A percentile compares a stretch with the other conserved stretches of the same genome.
phyloP scores from a whole-genome alignment of 2,329 filamentous ascomycete species.

The Aspergillus sp. region DNA sequence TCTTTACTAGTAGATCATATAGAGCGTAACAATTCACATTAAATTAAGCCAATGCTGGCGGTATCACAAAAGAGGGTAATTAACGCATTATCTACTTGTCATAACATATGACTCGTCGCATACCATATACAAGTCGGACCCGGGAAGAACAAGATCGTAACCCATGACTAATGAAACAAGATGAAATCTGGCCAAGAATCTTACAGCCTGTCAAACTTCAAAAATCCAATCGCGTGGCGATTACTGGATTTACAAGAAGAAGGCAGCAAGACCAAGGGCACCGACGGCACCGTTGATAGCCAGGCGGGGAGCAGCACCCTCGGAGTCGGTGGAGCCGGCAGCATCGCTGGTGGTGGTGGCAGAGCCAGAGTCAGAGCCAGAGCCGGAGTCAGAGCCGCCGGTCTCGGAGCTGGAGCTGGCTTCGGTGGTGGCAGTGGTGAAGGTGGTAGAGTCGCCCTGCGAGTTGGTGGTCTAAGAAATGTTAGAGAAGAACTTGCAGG shows the following conservation, averaged over 20 bases:
- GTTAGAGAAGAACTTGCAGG: too few species aligned
- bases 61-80: too few species aligned
- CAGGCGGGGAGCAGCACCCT: conserved; percentile 23
- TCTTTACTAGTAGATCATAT: background rate
- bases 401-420: conserved; percentile 5
- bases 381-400: background rate
- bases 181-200: background rate
- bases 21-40: background rate
- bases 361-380: conserved; percentile 5
- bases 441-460: too few species aligned
- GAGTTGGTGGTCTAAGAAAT: too few species aligned
- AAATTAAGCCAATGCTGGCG: background rate
- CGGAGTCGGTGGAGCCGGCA: conserved; percentile 10
- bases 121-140: conserved; percentile 15
- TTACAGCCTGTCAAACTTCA: too few species aligned
- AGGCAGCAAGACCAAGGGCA: conserved; percentile 37
- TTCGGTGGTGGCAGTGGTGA: too few species aligned
- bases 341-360: conserved; percentile 5
- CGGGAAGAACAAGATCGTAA: conserved; percentile 9
- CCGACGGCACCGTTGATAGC: conserved; percentile 30
- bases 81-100: background rate
- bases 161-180: conserved; percentile 2
- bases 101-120: conserved; percentile 1
- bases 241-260: conserved; percentile 33
- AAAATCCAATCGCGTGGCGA: background rate